Percentiles rank a stretch among this genome's conserved stretches.
Evolutionary conservation across 2,329 filamentous ascomycete species (phyloP).

Genomic region (Lachnellula willkommii): DNA sequence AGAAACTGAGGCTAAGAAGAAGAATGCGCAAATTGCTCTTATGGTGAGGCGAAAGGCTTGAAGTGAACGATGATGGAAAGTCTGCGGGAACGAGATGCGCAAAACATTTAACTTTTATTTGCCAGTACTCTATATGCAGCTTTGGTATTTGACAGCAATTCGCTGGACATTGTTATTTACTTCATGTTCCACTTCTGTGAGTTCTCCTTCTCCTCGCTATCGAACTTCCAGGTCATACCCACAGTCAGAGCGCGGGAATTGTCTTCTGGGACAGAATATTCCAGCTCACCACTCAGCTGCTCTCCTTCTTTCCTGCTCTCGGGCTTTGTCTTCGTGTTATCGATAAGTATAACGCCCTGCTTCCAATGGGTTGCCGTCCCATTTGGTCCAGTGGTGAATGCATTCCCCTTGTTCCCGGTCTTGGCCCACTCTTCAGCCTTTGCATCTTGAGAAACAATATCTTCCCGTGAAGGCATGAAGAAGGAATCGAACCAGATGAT

Average conservation of each 20-base stretch:
- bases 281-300: conserved; percentile 60
- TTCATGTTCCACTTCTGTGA: conserved; percentile 32
- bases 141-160: neutral
- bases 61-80: neutral
- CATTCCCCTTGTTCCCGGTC: conserved; percentile 55
- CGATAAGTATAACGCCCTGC: conserved; percentile 70
- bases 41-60: conserved; percentile 9
- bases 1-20: conserved; percentile 39
- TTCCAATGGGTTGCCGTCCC: conserved; percentile 84
- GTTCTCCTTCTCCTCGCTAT: conserved; percentile 18
- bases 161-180: conserved; percentile 8
- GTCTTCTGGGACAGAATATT: conserved; percentile 63
- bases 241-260: conserved; percentile 66
- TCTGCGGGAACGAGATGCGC: neutral
- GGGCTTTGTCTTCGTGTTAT: conserved; percentile 43
- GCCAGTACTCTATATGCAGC: neutral
- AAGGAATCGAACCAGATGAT: conserved; percentile 93
- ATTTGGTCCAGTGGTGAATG: conserved; percentile 81
- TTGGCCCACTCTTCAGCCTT: conserved; percentile 59
- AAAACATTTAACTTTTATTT: neutral
- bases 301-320: conserved; percentile 47
- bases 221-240: conserved; percentile 52
- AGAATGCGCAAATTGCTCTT: conserved; percentile 32
- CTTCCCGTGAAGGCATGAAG: conserved; percentile 62
- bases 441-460: conserved; percentile 43